Conservation (phyloP, 352 stramenopile species). For the Halophytophthora batemanensis region DNA sequence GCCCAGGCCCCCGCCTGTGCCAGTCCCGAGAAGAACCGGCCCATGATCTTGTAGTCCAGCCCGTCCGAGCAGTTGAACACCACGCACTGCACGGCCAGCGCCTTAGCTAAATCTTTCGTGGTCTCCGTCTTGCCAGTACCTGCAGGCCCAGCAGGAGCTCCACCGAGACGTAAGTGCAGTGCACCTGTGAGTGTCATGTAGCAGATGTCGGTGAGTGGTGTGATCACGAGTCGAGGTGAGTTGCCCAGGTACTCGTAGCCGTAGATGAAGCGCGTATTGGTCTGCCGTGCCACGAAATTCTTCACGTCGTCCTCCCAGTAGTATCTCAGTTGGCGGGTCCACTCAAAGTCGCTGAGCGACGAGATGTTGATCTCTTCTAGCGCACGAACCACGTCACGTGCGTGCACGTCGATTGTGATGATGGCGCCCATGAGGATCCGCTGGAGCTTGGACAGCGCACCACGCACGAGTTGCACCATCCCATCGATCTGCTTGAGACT, state of each 20-base stretch:
- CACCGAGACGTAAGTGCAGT: constrained; percentile 89
- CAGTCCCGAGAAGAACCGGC: constrained; percentile 93
- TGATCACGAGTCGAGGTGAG: constrained; percentile 80
- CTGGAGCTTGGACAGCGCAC: constrained; percentile 81
- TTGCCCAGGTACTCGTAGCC: constrained; percentile 87
- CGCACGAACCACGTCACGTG: constrained; percentile 85
- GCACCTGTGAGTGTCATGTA: constrained; percentile 96
- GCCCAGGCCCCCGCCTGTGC: constrained; percentile 92
- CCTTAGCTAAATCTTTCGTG: constrained; percentile 94
- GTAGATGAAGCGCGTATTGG: constrained; percentile 84
- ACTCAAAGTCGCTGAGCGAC: constrained; percentile 88
- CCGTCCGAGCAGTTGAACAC: constrained; percentile 96
- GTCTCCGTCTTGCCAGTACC: constrained; percentile 95
- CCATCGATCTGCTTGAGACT: constrained; percentile 91
- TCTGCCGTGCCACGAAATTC: constrained; percentile 82
- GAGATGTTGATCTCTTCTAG: constrained; percentile 78
- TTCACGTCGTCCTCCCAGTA: constrained; percentile 87
- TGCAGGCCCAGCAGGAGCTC: constrained; percentile 90
- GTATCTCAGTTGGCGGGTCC: constrained; percentile 88
- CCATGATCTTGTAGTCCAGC: constrained; percentile 97
- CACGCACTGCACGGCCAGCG: constrained; percentile 92
- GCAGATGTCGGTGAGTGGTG: constrained; percentile 83
- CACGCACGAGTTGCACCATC: constrained; percentile 90
- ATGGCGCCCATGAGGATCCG: constrained; percentile 88
- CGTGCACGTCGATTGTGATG: constrained; percentile 92